A percentile compares a stretch with the other conserved stretches of the same genome.
These are phyloP conservation scores for Ophiosphaerella korrae DNA, from an alignment of 2,329 filamentous ascomycete genomes.

Conservation along the genomic window DNA sequence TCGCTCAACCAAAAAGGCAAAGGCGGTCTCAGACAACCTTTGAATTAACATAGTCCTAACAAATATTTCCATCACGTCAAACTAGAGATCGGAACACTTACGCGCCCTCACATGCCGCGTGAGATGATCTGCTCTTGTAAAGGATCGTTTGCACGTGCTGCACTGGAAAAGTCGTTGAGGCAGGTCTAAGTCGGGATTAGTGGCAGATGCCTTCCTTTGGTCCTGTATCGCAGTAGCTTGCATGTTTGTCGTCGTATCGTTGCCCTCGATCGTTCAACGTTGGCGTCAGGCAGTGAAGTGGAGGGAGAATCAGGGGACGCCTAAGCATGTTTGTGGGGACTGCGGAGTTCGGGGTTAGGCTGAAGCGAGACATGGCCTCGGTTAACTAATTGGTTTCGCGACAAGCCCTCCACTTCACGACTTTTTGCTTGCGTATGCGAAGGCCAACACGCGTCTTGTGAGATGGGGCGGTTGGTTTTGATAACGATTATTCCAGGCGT, in stretches of 20 bases:
- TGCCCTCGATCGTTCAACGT: constrained; percentile 9
- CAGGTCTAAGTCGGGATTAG: constrained; percentile 24
- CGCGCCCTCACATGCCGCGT: constrained; percentile 59
- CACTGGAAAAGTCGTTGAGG: constrained; percentile 52
- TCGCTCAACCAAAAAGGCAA: not conserved
- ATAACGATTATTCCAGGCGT: too few species aligned
- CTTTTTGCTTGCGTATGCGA: not conserved
- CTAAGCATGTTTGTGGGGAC: not conserved
- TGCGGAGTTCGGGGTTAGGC: constrained; percentile 2
- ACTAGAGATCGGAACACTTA: constrained; percentile 24
- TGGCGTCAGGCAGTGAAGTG: constrained; percentile 23
- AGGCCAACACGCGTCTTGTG: not conserved
- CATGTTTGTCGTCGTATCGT: constrained; percentile 19
- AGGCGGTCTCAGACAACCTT: not conserved
- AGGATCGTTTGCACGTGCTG: constrained; percentile 58
- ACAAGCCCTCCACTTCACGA: constrained; percentile 20
- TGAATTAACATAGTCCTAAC: not conserved
- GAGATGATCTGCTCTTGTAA: constrained; percentile 59
- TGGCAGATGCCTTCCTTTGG: constrained; percentile 5
- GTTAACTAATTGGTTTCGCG: constrained; percentile 3
- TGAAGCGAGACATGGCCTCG: constrained; percentile 7
- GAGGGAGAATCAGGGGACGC: constrained; percentile 30
- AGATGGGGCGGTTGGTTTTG: too few species aligned
- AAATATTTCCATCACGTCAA: not conserved
- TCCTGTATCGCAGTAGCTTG: constrained; percentile 15